Evolutionary conservation across 208 protist genomes (phyloP).

Genomic region (Willaertia magna): DNA sequence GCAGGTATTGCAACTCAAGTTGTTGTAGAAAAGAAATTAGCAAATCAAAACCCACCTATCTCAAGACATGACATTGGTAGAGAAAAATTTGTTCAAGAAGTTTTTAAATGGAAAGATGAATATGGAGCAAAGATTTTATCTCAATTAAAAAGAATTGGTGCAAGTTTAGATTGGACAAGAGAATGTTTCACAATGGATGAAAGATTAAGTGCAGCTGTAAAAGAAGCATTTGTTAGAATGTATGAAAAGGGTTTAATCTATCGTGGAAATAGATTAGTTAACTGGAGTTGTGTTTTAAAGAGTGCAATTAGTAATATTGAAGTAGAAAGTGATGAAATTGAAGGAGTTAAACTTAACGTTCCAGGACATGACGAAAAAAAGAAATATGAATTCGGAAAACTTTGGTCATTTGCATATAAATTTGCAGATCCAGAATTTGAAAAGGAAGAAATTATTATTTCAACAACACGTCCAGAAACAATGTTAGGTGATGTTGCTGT

Average conservation of each 20-base stretch:
- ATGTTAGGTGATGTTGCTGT: constrained; percentile 97
- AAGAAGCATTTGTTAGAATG: constrained; percentile 89
- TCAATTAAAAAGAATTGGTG: constrained; percentile 87
- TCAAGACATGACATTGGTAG: constrained; percentile 87
- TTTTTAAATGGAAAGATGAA: constrained; percentile 95
- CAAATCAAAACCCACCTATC: constrained; percentile 34
- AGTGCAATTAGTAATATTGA: constrained; percentile 99
- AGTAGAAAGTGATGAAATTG: constrained; percentile 76
- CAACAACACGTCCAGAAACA: constrained; percentile 98
- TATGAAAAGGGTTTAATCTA: constrained; percentile 90
- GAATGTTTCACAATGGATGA: constrained; percentile 98
- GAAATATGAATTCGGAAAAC: constrained; percentile 78
- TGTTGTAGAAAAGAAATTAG: constrained; percentile 92
- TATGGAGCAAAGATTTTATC: constrained; percentile 81
- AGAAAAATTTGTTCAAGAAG: constrained; percentile 84
- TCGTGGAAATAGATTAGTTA: constrained; percentile 92
- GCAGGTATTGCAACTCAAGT: constrained; percentile 98
- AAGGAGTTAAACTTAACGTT: constrained; percentile 40
- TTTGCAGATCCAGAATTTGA: constrained; percentile 55
- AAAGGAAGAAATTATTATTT: constrained; percentile 75
- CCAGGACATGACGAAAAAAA: constrained; percentile 55
- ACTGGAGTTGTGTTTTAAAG: constrained; percentile 96
- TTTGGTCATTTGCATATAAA: constrained; percentile 88
- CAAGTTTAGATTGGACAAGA: constrained; percentile 95
- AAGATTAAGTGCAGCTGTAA: constrained; percentile 69